phyloP scores from a whole-genome alignment of 2,329 filamentous ascomycete genomes.

The Domatiomyces catenatus region DNA sequence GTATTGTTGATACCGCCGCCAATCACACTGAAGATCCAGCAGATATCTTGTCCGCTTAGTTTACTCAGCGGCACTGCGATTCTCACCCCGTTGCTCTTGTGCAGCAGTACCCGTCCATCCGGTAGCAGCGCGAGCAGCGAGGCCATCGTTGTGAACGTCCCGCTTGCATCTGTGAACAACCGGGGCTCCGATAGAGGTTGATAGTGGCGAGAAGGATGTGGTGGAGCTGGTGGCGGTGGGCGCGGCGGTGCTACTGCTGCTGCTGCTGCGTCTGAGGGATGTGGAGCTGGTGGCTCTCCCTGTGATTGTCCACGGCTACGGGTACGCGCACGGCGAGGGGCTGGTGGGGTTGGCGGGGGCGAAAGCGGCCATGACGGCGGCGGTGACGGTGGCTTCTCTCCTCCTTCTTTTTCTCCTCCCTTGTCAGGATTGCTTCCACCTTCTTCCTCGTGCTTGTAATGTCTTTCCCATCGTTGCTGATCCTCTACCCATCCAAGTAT shows the following conservation, averaged over 20 bases:
- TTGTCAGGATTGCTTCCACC: neutral
- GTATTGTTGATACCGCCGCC: neutral
- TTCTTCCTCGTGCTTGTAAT: neutral
- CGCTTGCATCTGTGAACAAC: neutral
- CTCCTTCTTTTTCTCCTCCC: neutral
- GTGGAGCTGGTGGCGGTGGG: neutral
- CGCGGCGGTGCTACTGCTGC: neutral
- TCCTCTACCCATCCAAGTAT: neutral
- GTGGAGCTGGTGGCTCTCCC: neutral
- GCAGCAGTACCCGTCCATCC: neutral
- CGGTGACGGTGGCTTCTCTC: neutral
- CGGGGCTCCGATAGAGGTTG: neutral
- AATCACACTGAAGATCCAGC: neutral
- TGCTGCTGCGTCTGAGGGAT: neutral
- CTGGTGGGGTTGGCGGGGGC: no score
- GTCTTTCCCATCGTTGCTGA: neutral
- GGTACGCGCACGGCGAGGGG: neutral
- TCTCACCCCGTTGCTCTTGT: neutral
- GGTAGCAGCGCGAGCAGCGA: neutral
- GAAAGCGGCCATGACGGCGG: neutral
- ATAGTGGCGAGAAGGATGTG: neutral
- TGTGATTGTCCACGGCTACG: neutral
- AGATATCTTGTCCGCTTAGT: neutral
- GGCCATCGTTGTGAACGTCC: neutral
- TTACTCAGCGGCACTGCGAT: neutral